Base-by-base conservation (phyloP, 176 grass and related monocot genomes). In the Pharus latifolius region DNA sequence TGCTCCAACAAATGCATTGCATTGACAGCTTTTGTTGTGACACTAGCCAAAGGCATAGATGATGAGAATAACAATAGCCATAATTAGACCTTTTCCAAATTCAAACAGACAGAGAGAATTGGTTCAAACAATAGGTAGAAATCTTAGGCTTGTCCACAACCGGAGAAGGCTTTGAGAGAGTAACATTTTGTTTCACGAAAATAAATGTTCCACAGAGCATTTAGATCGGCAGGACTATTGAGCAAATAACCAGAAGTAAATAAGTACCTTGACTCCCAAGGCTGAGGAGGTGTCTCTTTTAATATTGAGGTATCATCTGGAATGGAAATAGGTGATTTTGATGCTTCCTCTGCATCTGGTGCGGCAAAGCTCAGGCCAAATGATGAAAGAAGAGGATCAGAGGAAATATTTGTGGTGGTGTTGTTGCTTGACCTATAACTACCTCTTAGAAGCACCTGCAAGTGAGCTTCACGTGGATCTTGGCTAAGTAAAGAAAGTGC, bases 361-460 rank as follows among this genome's bases (percentile, higher is more conserved):
- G 87, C 65, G 74, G 90, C 52, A 22, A 91, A 88, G 33, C 70
- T 75, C 9, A 99, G 75, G 38, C 85, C 65, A 69, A 99, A 84
- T 0, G 90, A 94, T 54, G 90, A 99, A 80, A 99, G 87, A 53
- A 99, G 87, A 56, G 90, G 81, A 81, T 99, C 95, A 49, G 79
- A 74, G 38, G 85, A 78, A 65, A 88, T 87, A 53, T 91, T 99
- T 67, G 90, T 77, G 23, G 90, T n/a, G 1, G 20, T 57, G 40
- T 68, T 83, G 8, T 65, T 76, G 53, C 58, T 86, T 42, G 71
- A 58, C 47, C 81, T 82, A 55, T 80, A 67, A 50, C 79, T 80
- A 73, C 81, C 75, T 70, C 90, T 90, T 73, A 91, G 65, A 83
- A 94, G 82, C 34, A 87, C 81, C 65, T 99, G 95, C 69, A 99